Evolutionary conservation across 345 rosid genomes (phyloP).

Genomic region (Pistacia vera): DNA sequence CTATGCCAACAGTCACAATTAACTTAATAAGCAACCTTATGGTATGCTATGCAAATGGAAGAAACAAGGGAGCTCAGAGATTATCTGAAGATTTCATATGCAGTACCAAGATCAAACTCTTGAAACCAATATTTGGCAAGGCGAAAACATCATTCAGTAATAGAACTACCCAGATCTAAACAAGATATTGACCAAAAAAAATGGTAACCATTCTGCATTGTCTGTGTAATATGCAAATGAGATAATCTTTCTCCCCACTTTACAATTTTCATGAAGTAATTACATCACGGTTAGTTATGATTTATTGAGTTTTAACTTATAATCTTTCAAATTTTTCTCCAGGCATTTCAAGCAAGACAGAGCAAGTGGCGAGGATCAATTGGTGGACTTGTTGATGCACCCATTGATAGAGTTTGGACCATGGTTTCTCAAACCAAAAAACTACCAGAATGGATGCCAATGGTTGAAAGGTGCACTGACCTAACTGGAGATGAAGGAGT

Average conservation of each 20-base stretch:
- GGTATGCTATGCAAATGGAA: neutral
- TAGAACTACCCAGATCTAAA: conserved; percentile 4
- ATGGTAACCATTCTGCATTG: conserved; percentile 22
- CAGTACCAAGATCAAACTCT: neutral
- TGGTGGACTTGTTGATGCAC: conserved; percentile 48
- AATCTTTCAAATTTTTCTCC: neutral
- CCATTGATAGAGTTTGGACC: conserved; percentile 45
- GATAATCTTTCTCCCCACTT: neutral
- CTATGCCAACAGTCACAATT: neutral
- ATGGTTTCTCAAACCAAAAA: conserved; percentile 48
- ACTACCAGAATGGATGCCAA: conserved; percentile 57
- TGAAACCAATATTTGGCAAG: neutral
- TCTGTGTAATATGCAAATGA: neutral
- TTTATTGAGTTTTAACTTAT: neutral
- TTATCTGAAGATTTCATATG: neutral
- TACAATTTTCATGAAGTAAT: too few species aligned
- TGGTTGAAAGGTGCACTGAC: conserved; percentile 55
- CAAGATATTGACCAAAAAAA: neutral
- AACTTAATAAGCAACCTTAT: neutral
- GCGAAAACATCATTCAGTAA: neutral
- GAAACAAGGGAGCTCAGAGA: neutral
- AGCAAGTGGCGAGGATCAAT: conserved; percentile 50
- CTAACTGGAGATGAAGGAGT: conserved; percentile 48
- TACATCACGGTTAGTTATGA: neutral
- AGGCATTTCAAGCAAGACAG: conserved; percentile 31